Conservation (phyloP, 441 rosid genomes). For the Omphalea diandra region DNA sequence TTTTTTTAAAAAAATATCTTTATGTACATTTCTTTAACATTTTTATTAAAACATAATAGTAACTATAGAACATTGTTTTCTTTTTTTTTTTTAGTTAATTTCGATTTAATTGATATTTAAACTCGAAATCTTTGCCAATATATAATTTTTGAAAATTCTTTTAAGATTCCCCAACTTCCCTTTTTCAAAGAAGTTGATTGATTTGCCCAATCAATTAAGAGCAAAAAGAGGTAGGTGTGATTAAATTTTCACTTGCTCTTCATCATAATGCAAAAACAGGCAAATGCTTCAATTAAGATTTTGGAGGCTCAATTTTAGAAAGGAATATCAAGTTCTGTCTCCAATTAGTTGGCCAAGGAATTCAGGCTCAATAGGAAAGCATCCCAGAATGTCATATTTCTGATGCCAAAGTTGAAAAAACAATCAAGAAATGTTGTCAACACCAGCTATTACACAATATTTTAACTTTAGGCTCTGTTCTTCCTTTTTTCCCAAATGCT, state of each 20-base stretch:
- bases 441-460: conserved; percentile 18
- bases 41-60: too few relatives aligned
- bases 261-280: neutral
- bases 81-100: neutral
- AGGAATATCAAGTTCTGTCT: neutral
- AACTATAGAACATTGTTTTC: too few relatives aligned
- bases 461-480: too few relatives aligned
- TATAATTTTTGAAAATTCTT: too few relatives aligned
- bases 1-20: too few relatives aligned
- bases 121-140: too few relatives aligned
- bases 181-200: neutral
- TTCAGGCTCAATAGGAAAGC: neutral
- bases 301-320: neutral
- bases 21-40: too few relatives aligned
- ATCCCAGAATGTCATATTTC: neutral
- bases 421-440: conserved; percentile 9
- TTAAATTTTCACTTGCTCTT: conserved; percentile 8
- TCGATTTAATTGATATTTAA: neutral
- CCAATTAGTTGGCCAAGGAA: conserved; percentile 9
- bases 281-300: conserved; percentile 12
- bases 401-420: neutral
- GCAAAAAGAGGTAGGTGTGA: conserved; percentile 10
- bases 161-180: neutral
- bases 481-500: neutral
- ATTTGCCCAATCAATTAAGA: too few relatives aligned